phyloP scores from a whole-genome alignment of 1,284 basidiomycete genomes.

The Leccinum solheimii region DNA sequence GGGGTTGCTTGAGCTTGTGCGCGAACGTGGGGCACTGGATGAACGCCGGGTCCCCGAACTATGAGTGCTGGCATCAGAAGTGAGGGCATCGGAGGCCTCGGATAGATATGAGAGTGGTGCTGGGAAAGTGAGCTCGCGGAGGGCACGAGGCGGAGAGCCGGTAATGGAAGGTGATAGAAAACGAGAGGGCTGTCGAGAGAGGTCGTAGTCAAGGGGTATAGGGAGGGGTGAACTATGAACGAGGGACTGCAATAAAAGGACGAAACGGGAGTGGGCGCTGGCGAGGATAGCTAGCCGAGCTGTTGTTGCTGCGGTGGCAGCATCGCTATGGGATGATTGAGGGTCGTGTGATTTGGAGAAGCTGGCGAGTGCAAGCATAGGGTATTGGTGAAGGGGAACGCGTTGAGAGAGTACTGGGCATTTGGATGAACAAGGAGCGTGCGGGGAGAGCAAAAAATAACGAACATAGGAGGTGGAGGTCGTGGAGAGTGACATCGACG shows the following conservation, averaged over 20 bases:
- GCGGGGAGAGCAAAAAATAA: slow-evolving; percentile 17
- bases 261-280: slow-evolving; percentile 68
- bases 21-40: slow-evolving; percentile 41
- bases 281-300: slow-evolving; percentile 48
- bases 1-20: slow-evolving; percentile 27
- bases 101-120: slow-evolving; percentile 38
- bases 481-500: slow-evolving; percentile 53
- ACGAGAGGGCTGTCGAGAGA: slow-evolving; percentile 23
- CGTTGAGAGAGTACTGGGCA: slow-evolving; percentile 60
- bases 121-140: slow-evolving; percentile 68
- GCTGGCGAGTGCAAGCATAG: slow-evolving; percentile 55
- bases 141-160: slow-evolving; percentile 30
- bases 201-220: slow-evolving; percentile 46
- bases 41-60: slow-evolving; percentile 8
- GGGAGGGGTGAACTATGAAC: slow-evolving; percentile 56
- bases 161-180: slow-evolving; percentile 18
- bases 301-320: slow-evolving; percentile 28
- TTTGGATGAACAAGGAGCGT: slow-evolving; percentile 12
- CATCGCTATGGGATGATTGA: slow-evolving; percentile 37
- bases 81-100: slow-evolving; percentile 17
- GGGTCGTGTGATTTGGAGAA: slow-evolving; percentile 41
- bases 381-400: slow-evolving; percentile 58
- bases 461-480: slow-evolving; percentile 65
- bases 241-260: slow-evolving; percentile 68
- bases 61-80: slow-evolving; percentile 10